These are phyloP conservation scores for Camptophora hylomeconis DNA, from an alignment of 2,329 filamentous ascomycete genomes.

Conservation along the genomic window DNA sequence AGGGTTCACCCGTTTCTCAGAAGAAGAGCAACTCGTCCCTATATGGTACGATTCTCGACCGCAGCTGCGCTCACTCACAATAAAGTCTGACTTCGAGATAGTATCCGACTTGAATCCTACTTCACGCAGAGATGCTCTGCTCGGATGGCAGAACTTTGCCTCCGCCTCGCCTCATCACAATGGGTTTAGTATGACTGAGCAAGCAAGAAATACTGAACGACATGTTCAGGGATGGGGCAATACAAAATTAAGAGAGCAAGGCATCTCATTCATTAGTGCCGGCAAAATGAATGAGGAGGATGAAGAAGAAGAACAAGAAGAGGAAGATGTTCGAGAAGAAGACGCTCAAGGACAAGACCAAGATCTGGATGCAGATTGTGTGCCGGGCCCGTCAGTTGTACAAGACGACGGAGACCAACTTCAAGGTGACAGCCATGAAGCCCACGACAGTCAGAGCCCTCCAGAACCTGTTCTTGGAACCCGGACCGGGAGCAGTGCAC, in stretches of 20 bases:
- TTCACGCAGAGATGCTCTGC: conserved; percentile 1
- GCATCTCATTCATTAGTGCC: conserved; percentile 49
- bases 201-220: conserved; percentile 44
- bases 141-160: conserved; percentile 6
- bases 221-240: conserved; percentile 31
- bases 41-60: conserved; percentile 4
- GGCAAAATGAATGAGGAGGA: conserved; percentile 32
- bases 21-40: conserved; percentile 7
- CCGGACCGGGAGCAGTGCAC: no score
- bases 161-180: conserved; percentile 12
- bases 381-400: no score
- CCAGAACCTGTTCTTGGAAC: no score
- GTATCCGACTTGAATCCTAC: conserved; percentile 6
- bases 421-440: no score
- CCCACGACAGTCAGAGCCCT: no score
- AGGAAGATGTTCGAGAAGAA: neutral
- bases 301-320: conserved; percentile 3
- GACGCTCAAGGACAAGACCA: neutral
- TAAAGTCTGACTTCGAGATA: conserved; percentile 7
- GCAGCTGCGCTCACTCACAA: neutral
- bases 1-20: conserved; percentile 9
- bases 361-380: no score
- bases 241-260: conserved; percentile 41
- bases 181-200: conserved; percentile 40
- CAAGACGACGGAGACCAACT: no score